phyloP scores from a whole-genome alignment of 805 yeast genomes.

The Nakazawaea molendinolei region DNA sequence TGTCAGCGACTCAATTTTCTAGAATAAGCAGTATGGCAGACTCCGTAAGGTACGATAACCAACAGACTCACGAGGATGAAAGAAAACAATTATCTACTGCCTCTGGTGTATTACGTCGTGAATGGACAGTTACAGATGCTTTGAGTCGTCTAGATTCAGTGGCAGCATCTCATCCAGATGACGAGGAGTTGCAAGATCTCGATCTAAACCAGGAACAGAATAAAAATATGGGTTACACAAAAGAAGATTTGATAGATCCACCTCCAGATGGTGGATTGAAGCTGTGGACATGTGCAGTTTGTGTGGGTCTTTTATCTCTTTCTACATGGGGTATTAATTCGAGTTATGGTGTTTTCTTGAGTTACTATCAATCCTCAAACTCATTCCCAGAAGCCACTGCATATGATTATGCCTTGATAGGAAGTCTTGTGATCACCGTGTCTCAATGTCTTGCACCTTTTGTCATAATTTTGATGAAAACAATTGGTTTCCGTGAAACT shows the following conservation, averaged over 20 bases:
- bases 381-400: constrained; percentile 45
- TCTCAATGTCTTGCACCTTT: constrained; percentile 21
- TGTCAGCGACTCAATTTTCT: too few relatives aligned
- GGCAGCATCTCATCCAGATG: not conserved
- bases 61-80: constrained; percentile 14
- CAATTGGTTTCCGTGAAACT: constrained; percentile 17
- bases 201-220: constrained; percentile 6
- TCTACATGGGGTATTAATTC: constrained; percentile 63
- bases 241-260: constrained; percentile 14
- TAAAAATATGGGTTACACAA: constrained; percentile 8
- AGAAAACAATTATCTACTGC: constrained; percentile 11
- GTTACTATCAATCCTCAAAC: constrained; percentile 41
- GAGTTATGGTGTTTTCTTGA: constrained; percentile 53
- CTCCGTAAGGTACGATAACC: constrained; percentile 20
- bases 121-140: constrained; percentile 20
- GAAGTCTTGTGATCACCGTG: constrained; percentile 40
- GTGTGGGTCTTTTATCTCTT: constrained; percentile 38
- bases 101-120: constrained; percentile 16
- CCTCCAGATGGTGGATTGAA: constrained; percentile 56
- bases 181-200: not conserved
- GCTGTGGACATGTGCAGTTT: constrained; percentile 51
- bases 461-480: constrained; percentile 16
- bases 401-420: constrained; percentile 52
- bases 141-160: constrained; percentile 11
- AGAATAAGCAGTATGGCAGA: constrained; percentile 14